These are phyloP conservation scores for Gossypium rotundifolium DNA, from an alignment of 345 rosid species.

Conservation along the genomic window DNA sequence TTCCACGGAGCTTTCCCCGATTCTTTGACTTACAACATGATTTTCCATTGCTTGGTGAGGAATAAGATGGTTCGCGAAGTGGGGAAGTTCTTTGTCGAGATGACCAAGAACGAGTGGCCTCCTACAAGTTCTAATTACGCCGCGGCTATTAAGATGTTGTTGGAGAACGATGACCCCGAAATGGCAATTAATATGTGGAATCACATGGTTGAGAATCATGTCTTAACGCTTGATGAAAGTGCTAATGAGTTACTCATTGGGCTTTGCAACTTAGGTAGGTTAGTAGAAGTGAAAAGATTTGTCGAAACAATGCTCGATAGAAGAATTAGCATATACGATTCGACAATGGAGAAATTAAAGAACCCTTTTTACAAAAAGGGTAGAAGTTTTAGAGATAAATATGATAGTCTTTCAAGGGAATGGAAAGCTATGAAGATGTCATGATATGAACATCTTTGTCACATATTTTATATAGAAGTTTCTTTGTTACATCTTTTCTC, in stretches of 20 bases:
- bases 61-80: conserved; percentile 37
- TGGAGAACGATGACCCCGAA: conserved; percentile 46
- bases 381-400: conserved; percentile 37
- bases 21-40: conserved; percentile 40
- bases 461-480: neutral
- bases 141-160: conserved; percentile 38
- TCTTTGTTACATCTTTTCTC: neutral
- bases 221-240: conserved; percentile 34
- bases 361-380: conserved; percentile 28
- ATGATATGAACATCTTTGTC: conserved; percentile 6
- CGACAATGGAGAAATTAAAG: conserved; percentile 47
- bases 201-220: conserved; percentile 38
- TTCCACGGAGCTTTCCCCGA: conserved; percentile 48
- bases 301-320: conserved; percentile 45
- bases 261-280: conserved; percentile 38
- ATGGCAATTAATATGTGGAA: conserved; percentile 54
- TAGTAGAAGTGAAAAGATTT: conserved; percentile 35
- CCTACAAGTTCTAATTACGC: conserved; percentile 37
- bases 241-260: conserved; percentile 47
- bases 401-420: conserved; percentile 37
- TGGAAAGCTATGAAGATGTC: conserved; percentile 30
- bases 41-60: conserved; percentile 42
- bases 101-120: conserved; percentile 49
- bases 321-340: conserved; percentile 31
- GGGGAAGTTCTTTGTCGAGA: conserved; percentile 43